Percentiles rank a stretch among this genome's conserved stretches.
These are phyloP conservation scores for Silene latifolia DNA, from an alignment of 148 eudicot species.

Conservation along the genomic window DNA sequence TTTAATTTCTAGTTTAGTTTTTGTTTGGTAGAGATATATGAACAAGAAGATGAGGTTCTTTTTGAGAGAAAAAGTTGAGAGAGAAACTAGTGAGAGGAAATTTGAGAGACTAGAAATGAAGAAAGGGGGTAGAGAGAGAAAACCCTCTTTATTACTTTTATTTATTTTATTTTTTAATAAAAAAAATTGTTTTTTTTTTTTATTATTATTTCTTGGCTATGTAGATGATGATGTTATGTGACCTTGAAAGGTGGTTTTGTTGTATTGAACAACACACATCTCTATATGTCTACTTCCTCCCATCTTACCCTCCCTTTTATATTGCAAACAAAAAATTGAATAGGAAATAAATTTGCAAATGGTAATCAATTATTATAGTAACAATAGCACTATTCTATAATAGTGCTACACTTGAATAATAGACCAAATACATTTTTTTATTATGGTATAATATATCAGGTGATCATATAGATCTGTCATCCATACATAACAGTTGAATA, in stretches of 20 bases:
- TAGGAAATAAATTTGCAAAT: background rate
- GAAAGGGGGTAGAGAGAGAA: slow-evolving; percentile 13
- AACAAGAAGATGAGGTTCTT: background rate
- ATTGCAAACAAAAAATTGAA: background rate
- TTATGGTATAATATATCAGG: slow-evolving; percentile 21
- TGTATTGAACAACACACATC: slow-evolving; percentile 39
- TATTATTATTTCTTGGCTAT: too few species aligned
- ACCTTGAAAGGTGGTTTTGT: slow-evolving; percentile 49
- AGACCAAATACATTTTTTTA: background rate
- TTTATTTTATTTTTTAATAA: too few species aligned
- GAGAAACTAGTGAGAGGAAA: slow-evolving; percentile 24
- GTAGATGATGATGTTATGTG: background rate
- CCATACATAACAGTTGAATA: slow-evolving; percentile 3
- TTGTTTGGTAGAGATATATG: background rate
- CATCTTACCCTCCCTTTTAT: background rate
- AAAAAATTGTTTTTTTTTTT: too few species aligned
- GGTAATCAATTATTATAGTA: background rate
- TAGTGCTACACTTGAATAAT: background rate
- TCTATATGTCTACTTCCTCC: slow-evolving; percentile 23
- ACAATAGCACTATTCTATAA: background rate
- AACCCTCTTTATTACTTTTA: background rate
- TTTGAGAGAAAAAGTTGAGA: slow-evolving; percentile 16
- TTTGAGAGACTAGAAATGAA: slow-evolving; percentile 18
- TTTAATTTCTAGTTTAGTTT: background rate
- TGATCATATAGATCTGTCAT: slow-evolving; percentile 5